phyloP scores from a whole-genome alignment of 805 yeast genomes.

The Naumovozyma castellii region DNA sequence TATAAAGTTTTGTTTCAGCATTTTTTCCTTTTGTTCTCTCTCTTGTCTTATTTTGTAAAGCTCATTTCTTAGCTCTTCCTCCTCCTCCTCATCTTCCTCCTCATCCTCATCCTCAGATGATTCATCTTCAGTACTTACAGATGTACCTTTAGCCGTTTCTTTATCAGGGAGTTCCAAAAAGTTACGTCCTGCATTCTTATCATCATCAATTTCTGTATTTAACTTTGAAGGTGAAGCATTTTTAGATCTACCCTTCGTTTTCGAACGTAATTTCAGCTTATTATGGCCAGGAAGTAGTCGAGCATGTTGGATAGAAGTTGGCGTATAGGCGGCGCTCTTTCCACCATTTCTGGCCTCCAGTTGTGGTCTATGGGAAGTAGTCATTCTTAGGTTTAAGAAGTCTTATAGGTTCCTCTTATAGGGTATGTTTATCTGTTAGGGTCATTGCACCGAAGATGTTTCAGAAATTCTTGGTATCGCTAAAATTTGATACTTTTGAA shows the following conservation, averaged over 20 bases:
- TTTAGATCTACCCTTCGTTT: conserved; percentile 28
- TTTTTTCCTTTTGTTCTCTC: conserved; percentile 16
- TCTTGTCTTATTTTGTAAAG: conserved; percentile 33
- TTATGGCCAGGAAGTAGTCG: conserved; percentile 47
- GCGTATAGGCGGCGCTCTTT: conserved; percentile 30
- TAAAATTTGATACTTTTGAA: not conserved
- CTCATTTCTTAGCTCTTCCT: conserved; percentile 36
- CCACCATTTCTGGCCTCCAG: conserved; percentile 54
- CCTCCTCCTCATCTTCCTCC: conserved; percentile 26
- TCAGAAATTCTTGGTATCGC: not conserved
- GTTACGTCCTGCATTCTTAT: conserved; percentile 5
- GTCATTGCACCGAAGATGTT: not conserved
- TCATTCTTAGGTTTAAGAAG: conserved; percentile 43
- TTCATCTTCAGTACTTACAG: conserved; percentile 31
- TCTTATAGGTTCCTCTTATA: not conserved
- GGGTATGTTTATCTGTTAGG: too few species aligned
- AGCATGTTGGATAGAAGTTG: conserved; percentile 43
- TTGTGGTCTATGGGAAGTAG: conserved; percentile 63
- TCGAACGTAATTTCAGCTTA: conserved; percentile 34
- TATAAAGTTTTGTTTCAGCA: conserved; percentile 14
- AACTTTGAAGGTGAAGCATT: conserved; percentile 19
- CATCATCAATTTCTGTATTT: conserved; percentile 19
- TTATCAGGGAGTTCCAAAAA: not conserved
- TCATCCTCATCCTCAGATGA: conserved; percentile 32
- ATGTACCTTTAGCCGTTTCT: not conserved